Evolutionary conservation across 2,329 filamentous ascomycete genomes (phyloP).

Genomic region (Dactylonectria macrodidyma): DNA sequence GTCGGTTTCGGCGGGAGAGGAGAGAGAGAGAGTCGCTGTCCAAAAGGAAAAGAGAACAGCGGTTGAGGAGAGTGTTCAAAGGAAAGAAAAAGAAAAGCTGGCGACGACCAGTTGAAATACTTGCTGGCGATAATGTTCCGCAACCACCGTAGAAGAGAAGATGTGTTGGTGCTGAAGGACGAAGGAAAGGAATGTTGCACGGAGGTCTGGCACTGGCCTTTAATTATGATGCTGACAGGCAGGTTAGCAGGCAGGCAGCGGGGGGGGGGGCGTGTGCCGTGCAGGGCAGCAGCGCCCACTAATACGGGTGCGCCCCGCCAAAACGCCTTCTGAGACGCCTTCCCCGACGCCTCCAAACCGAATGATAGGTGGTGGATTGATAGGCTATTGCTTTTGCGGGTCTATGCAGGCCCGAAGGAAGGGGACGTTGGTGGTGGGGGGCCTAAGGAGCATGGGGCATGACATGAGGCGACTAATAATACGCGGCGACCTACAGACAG

Average conservation of each 20-base stretch:
- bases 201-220: slow-evolving; percentile 4
- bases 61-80: slow-evolving; percentile 8
- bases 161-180: slow-evolving; percentile 22
- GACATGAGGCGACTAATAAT: too few relatives aligned
- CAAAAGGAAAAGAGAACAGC: background rate
- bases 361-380: background rate
- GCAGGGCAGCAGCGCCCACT: background rate
- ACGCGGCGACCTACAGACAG: background rate
- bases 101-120: slow-evolving; percentile 28
- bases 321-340: background rate
- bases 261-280: background rate
- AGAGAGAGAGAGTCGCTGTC: background rate
- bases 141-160: slow-evolving; percentile 18
- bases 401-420: background rate
- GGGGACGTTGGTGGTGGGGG: background rate
- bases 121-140: slow-evolving; percentile 7
- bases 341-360: too few relatives aligned
- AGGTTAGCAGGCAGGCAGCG: slow-evolving; percentile 7
- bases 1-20: background rate
- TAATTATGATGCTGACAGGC: slow-evolving; percentile 1
- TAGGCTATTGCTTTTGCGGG: background rate
- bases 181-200: slow-evolving; percentile 2
- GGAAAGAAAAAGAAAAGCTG: slow-evolving; percentile 12
- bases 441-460: background rate
- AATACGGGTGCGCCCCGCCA: background rate